Evolutionary conservation across 2,329 filamentous ascomycete species (phyloP).

Genomic region (Lachnellula hyalina): DNA sequence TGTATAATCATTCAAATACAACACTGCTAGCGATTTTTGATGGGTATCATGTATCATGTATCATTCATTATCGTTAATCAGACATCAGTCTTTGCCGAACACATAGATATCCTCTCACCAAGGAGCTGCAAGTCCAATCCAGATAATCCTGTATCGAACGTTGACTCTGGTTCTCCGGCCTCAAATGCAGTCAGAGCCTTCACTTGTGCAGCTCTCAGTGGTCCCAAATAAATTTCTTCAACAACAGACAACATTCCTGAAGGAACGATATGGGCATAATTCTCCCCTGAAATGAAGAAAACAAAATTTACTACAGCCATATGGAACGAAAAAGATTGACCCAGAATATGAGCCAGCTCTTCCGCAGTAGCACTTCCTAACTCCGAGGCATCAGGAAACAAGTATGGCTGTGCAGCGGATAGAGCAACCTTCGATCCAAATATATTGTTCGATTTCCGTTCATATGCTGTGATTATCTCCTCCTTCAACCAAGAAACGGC

Average conservation of each 20-base stretch:
- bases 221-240: constrained; percentile 53
- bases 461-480: constrained; percentile 45
- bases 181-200: constrained; percentile 15
- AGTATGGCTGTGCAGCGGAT: constrained; percentile 53
- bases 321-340: constrained; percentile 47
- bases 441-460: constrained; percentile 29
- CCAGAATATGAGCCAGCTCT: constrained; percentile 47
- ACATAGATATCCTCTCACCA: constrained; percentile 24
- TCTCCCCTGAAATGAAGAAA: constrained; percentile 47
- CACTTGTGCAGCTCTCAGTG: constrained; percentile 42
- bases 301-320: constrained; percentile 58
- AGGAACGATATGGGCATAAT: constrained; percentile 46
- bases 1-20: no score
- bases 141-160: constrained; percentile 4
- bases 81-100: constrained; percentile 9
- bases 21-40: background rate
- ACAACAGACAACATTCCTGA: constrained; percentile 52
- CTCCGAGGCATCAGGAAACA: constrained; percentile 53
- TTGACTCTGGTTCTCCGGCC: background rate
- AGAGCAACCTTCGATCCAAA: constrained; percentile 53
- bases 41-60: background rate
- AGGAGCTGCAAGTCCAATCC: constrained; percentile 22
- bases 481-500: constrained; percentile 60
- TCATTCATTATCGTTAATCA: constrained; percentile 3
- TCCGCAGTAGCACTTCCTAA: constrained; percentile 39